Conservation (phyloP, 768 basidiomycete species). For the Psilocybe sp. region DNA sequence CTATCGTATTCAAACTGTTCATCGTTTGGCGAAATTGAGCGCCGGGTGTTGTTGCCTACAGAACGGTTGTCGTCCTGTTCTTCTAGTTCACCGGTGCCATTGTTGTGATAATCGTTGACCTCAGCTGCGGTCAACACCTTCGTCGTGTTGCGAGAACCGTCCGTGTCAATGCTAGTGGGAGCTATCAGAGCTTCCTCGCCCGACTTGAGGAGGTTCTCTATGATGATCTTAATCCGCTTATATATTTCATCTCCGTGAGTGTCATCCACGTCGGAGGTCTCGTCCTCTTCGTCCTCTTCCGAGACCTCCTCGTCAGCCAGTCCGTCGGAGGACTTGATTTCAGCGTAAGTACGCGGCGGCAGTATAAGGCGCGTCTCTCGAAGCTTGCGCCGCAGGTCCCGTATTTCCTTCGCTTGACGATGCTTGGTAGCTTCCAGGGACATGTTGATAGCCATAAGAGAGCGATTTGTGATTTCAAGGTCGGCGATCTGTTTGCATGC, state of each 20-base stretch:
- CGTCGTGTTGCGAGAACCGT: no score
- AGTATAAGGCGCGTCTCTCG: conserved; percentile 80
- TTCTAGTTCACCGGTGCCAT: not conserved
- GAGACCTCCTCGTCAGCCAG: conserved; percentile 29
- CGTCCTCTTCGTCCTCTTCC: conserved; percentile 26
- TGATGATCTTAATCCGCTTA: no score
- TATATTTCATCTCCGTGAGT: no score
- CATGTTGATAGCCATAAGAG: conserved; percentile 81
- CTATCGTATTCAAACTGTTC: no score
- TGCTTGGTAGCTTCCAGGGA: conserved; percentile 79
- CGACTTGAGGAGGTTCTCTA: no score
- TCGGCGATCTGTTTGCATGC: conserved; percentile 70
- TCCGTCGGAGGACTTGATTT: conserved; percentile 58
- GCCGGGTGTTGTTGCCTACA: no score
- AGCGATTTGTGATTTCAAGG: conserved; percentile 87
- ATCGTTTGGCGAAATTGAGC: no score
- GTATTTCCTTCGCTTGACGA: conserved; percentile 80
- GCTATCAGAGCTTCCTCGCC: no score
- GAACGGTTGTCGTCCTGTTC: conserved; percentile 1
- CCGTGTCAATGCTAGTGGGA: no score
- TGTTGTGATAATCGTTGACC: not conserved
- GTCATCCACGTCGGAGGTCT: not conserved
- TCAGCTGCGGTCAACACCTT: no score
- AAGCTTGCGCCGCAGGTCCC: conserved; percentile 77
- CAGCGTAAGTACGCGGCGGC: conserved; percentile 61